phyloP scores from a whole-genome alignment of 352 stramenopile species.

The Phytophthora agathidicida region DNA sequence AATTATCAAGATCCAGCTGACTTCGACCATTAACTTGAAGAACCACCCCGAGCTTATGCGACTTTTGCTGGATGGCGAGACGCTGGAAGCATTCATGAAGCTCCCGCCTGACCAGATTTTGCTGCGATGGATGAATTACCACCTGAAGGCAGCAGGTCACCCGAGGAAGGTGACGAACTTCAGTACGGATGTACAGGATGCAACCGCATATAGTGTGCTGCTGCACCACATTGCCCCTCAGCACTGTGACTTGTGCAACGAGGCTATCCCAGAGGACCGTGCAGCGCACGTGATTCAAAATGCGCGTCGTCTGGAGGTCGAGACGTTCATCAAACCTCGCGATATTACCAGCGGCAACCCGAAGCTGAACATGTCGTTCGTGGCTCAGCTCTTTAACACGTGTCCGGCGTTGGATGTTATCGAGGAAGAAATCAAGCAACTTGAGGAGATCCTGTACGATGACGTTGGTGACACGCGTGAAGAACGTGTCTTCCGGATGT shows the following conservation, averaged over 20 bases:
- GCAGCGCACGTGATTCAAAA: conserved; percentile 87
- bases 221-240: conserved; percentile 88
- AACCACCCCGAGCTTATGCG: conserved; percentile 92
- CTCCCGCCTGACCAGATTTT: conserved; percentile 92
- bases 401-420: conserved; percentile 85
- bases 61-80: conserved; percentile 86
- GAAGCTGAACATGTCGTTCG: conserved; percentile 92
- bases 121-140: conserved; percentile 95
- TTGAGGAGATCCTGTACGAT: conserved; percentile 89
- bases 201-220: conserved; percentile 86
- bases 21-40: conserved; percentile 92
- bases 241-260: conserved; percentile 69
- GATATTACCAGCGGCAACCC: conserved; percentile 93
- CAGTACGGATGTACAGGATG: conserved; percentile 81
- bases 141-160: conserved; percentile 81
- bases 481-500: conserved; percentile 91
- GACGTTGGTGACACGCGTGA: conserved; percentile 88
- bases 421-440: conserved; percentile 85
- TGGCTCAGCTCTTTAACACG: conserved; percentile 93
- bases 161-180: conserved; percentile 84
- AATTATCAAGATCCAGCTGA: conserved; percentile 95
- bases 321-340: conserved; percentile 92
- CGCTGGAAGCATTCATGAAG: conserved; percentile 90
- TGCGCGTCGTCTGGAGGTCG: conserved; percentile 79
- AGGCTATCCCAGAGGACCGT: conserved; percentile 61